phyloP scores from a whole-genome alignment of 1,284 basidiomycete genomes.

The Cystobasidium sp. region DNA sequence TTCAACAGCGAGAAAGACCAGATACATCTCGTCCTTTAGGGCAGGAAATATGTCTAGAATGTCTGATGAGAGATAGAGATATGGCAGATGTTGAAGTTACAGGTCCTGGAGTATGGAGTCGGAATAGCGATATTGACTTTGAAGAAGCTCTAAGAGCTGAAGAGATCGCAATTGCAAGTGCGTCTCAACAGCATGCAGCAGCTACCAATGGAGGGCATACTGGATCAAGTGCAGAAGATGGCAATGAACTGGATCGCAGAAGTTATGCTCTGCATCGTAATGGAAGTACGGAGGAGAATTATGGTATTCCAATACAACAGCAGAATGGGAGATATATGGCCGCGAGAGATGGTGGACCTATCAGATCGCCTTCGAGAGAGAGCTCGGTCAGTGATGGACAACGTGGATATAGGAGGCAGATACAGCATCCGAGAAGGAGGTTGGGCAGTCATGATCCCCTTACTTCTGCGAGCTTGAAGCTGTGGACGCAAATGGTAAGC shows the following conservation, averaged over 20 bases:
- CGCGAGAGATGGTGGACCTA: conserved; percentile 5
- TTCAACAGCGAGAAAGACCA: conserved; percentile 38
- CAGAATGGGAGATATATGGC: conserved; percentile 3
- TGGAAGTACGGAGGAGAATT: conserved; percentile 41
- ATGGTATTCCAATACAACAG: conserved; percentile 6
- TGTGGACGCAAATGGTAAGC: conserved; percentile 84
- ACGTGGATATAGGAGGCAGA: conserved; percentile 3
- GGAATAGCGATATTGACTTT: conserved; percentile 81
- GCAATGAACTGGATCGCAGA: neutral
- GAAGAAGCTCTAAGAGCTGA: conserved; percentile 79
- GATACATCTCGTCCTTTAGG: conserved; percentile 33
- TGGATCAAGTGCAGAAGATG: conserved; percentile 28
- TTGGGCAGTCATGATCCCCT: conserved; percentile 57
- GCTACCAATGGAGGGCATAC: conserved; percentile 42
- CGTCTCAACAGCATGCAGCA: conserved; percentile 45
- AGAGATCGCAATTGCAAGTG: conserved; percentile 51
- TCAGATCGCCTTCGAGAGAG: conserved; percentile 13
- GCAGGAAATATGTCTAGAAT: conserved; percentile 87
- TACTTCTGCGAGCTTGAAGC: conserved; percentile 65
- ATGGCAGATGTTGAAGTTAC: conserved; percentile 94
- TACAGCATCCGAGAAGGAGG: conserved; percentile 61
- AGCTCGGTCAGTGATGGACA: conserved; percentile 32
- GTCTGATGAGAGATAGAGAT: conserved; percentile 98
- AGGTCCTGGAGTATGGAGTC: conserved; percentile 84
- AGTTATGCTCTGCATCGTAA: conserved; percentile 7